Evolutionary conservation across 2,329 filamentous ascomycete species (phyloP), one percentile per base, ranked within the genome.

Genomic region (Hypoxylon sp.): DNA sequence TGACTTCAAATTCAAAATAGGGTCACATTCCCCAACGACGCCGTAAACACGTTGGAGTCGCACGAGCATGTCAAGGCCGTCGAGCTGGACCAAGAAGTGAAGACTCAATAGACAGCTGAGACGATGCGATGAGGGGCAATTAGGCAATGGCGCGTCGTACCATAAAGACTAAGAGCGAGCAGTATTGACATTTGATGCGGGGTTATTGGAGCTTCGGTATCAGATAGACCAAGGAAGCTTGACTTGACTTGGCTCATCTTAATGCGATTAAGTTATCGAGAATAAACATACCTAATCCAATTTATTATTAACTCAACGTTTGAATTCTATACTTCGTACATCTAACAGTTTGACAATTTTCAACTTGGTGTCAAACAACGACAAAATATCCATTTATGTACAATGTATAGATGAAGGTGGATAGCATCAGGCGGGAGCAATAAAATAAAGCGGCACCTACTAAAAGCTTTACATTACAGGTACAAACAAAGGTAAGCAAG

Each of bases 61-160:
- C 82, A 88, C 75, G 83, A 90, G 59, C 80, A 91, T 67, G 78
- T 97, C 70, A 80, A 91, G 65, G 65, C 20, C 15, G 88, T 96
- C 51, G 93, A 97, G 80, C 65, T 72, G 51, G 91, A 97, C 71
- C 72, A 78, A 36, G 78, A 82, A 64, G 83, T 95, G 55, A 84
- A 62, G 64, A 94, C 82, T 5, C 87, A 93, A 79, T 93, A 85
- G 70, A 71, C 34, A 21, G 20, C 23, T 25, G 20, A n/a, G 16
- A 20, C 34, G 45, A 46, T 19, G 23, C 19, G 32, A 40, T 49
- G 55, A 58, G 57, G 57, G 46, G 51, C 53, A 57, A 48, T 46
- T 23, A 47, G 50, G 38, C 32, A 42, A 36, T 49, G 15, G 38
- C 26, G 21, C 21, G 44, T 53, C n/a, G 26, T 41, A 44, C 38